Evolutionary conservation across 306 rosid species (phyloP), one percentile per base, ranked within the genome.

Genomic region (Ormosia semicastrata): DNA sequence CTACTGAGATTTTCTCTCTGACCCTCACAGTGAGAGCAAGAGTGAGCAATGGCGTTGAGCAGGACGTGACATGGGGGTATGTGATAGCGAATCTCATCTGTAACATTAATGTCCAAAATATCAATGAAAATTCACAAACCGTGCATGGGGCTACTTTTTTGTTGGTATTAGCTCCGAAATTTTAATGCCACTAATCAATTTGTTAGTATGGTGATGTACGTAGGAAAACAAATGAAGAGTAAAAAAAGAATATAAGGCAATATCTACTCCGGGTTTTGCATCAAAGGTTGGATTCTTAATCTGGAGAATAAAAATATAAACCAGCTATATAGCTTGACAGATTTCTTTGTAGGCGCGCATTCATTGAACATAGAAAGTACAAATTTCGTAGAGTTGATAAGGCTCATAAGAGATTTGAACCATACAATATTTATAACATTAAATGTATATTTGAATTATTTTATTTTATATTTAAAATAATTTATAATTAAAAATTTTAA

Each of bases 1-100:
- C 90, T 81, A 87, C 86, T 7, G 7, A 82, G 90, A 84, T 84
- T 68, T 84, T 62, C 47, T 37, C 63, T 54, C 79, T 79, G 82
- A 81, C 76, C 83, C 73, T 85, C 80, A 81, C 85, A 80, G 59
- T 76, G 65, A 74, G 63, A 30, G 34, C 34, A 44, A 79, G n/a
- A 77, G 44, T 56, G 41, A 57, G 56, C 34, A 73, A 64, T 47
- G 32, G 59, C 59, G 4, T 47, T 60, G 75, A 64, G 49, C 79
- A 64, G 0, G 80, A 84, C 84, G 39, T 78, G 71, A 72, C 83
- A 84, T 78, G 8, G 17, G 24, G 15, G 29, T 52, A n/a, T 56
- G 44, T 83, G 80, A 73, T 78, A 34, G 72, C 4, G 73, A 84
- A 79, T 84, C 84, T 84, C 84, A 84, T 54, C 81, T 30, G 13